Conservation (phyloP, 306 rosid genomes). For the Quercus glauca region DNA sequence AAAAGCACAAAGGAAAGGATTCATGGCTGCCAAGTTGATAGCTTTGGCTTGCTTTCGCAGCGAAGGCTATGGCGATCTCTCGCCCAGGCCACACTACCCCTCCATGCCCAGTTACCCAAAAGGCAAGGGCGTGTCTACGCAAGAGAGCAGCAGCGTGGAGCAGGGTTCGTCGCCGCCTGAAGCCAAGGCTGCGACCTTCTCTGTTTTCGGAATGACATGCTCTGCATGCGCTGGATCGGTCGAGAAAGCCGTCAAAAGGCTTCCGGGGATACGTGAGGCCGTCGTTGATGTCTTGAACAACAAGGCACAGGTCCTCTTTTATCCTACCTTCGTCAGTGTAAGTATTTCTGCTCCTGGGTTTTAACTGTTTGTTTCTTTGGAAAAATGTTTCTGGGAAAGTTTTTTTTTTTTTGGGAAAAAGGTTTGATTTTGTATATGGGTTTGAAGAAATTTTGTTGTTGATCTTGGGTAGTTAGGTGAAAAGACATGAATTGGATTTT, state of each 20-base stretch:
- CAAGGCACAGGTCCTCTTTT: slow-evolving; percentile 57
- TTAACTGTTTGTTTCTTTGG: neutral
- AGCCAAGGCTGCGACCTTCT: slow-evolving; percentile 41
- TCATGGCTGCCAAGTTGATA: slow-evolving; percentile 44
- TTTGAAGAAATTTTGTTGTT: neutral
- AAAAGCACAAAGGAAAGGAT: no score
- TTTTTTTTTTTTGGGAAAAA: neutral
- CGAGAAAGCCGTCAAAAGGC: slow-evolving; percentile 70
- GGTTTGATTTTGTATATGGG: neutral
- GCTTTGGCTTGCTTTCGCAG: slow-evolving; percentile 46
- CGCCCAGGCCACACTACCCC: slow-evolving; percentile 62
- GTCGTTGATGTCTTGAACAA: slow-evolving; percentile 66
- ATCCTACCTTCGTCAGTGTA: slow-evolving; percentile 56
- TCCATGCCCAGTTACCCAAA: slow-evolving; percentile 70
- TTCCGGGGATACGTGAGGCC: slow-evolving; percentile 72
- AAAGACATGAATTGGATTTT: neutral
- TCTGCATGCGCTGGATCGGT: slow-evolving; percentile 76
- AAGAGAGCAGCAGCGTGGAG: neutral
- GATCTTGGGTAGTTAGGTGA: neutral
- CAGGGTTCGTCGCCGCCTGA: slow-evolving; percentile 9
- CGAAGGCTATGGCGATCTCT: slow-evolving; percentile 18
- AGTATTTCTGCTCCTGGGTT: neutral
- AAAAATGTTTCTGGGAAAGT: neutral
- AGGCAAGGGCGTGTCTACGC: slow-evolving; percentile 33
- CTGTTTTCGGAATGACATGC: slow-evolving; percentile 71